A percentile compares a stretch with the other conserved stretches of the same genome.
Conservation (phyloP, 352 stramenopile species). For the Pythium utonaiense region DNA sequence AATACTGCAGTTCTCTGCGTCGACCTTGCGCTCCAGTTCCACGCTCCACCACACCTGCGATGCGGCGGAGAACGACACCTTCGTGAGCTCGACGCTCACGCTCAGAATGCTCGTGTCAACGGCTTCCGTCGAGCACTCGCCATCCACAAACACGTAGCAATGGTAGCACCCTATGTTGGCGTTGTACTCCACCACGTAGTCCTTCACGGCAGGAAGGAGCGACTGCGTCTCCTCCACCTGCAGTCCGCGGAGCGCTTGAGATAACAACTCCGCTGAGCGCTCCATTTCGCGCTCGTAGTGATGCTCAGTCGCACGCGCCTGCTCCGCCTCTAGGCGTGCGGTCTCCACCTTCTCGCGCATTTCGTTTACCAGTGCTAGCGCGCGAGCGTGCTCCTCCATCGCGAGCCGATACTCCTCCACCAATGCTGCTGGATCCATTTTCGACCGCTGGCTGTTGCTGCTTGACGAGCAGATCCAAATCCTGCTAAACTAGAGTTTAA, state of each 20-base stretch:
- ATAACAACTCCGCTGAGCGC: constrained; percentile 25
- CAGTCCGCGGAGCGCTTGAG: constrained; percentile 22
- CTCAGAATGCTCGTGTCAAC: constrained; percentile 27
- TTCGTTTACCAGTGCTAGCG: constrained; percentile 26
- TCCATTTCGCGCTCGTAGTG: constrained; percentile 33
- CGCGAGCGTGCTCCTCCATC: constrained; percentile 37
- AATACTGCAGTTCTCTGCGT: constrained; percentile 35
- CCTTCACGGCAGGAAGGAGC: constrained; percentile 9
- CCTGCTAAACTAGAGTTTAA: background rate
- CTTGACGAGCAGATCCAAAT: background rate
- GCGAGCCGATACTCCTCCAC: constrained; percentile 35
- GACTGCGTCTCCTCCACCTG: constrained; percentile 6
- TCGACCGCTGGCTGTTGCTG: background rate
- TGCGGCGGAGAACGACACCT: constrained; percentile 21
- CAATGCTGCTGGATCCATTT: constrained; percentile 17
- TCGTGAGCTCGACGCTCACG: constrained; percentile 40
- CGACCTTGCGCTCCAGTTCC: constrained; percentile 54
- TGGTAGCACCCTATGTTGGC: constrained; percentile 83
- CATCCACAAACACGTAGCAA: constrained; percentile 46
- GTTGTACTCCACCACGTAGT: constrained; percentile 68
- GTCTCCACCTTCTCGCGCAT: constrained; percentile 20
- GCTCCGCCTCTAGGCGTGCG: constrained; percentile 28
- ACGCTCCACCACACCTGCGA: constrained; percentile 34
- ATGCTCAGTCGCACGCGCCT: constrained; percentile 25
- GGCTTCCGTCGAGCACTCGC: background rate